Conservation (phyloP, 805 yeast genomes). For the Metschnikowia anglica region DNA sequence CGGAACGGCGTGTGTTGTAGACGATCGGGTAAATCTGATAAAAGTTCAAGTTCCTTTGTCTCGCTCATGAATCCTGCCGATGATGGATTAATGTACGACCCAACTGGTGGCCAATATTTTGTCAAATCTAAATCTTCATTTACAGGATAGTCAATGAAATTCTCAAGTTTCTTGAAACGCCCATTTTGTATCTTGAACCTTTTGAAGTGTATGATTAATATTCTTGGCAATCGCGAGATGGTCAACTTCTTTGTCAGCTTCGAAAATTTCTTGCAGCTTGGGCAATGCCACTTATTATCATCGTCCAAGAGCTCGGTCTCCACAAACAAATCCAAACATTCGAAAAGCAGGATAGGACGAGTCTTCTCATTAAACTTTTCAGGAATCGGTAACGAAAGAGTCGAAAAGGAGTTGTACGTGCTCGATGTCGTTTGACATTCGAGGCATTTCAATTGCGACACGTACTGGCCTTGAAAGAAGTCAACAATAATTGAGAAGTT, state of each 20-base stretch:
- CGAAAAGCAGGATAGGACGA: conserved; percentile 41
- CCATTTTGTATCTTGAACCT: conserved; percentile 60
- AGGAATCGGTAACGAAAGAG: conserved; percentile 79
- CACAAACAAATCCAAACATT: conserved; percentile 76
- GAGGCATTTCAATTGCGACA: conserved; percentile 73
- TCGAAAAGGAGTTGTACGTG: conserved; percentile 80
- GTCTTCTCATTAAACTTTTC: conserved; percentile 29
- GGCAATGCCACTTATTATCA: conserved; percentile 84
- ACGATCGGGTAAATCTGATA: conserved; percentile 55
- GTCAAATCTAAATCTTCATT: conserved; percentile 57
- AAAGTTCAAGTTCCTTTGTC: conserved; percentile 43
- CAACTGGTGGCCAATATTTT: conserved; percentile 65
- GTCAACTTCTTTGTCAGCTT: conserved; percentile 66
- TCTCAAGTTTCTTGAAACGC: conserved; percentile 56
- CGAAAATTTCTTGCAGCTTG: conserved; percentile 63
- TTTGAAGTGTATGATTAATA: conserved; percentile 80
- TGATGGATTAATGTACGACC: conserved; percentile 22
- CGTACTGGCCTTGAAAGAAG: conserved; percentile 84
- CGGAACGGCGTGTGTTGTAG: conserved; percentile 80
- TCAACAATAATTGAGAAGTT: conserved; percentile 81
- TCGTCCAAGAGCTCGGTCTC: conserved; percentile 71
- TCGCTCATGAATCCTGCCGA: conserved; percentile 29
- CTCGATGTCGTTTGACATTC: conserved; percentile 77
- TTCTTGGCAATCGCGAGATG: conserved; percentile 75
- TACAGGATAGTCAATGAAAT: conserved; percentile 66